Base-by-base conservation (phyloP, 495 filamentous ascomycete species). In the Gamarada debralockiae region DNA sequence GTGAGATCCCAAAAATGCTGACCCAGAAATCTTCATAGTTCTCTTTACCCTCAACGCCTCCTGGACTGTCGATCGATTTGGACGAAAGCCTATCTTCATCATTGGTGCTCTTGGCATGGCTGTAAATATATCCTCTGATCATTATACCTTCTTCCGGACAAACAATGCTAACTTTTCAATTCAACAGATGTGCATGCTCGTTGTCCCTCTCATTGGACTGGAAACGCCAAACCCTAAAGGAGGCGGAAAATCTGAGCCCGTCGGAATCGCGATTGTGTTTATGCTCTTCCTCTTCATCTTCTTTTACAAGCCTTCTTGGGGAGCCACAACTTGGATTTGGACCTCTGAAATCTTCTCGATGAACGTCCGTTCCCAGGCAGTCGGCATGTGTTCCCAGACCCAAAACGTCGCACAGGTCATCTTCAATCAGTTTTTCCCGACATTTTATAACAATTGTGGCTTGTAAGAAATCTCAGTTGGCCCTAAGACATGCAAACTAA, bases 1-100 rank as follows among this genome's bases (percentile, higher is more conserved):
- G n/a, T n/a, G n/a, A n/a, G n/a, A n/a, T n/a, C n/a, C n/a, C n/a
- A n/a, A n/a, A n/a, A n/a, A n/a, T n/a, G n/a, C n/a, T n/a, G n/a
- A n/a, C n/a, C n/a, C n/a, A n/a, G n/a, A n/a, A n/a, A 87, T 90
- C 0, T 84, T 86, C 39, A 85, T 86, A 40, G 85, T 92, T 55
- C 79, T 84, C 57, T 86, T 90, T 41, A 87, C 84, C 7, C 76
- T 86, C 25, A 85, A 84, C 0, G 76, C 84, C 1, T 77, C 86
- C 10, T 71, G 86, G 52, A 86, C 75, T 55, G 80, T 86, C 57
- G 79, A 83, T 62, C 73, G 77, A 34, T 73, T 79, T 14, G 80
- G 79, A 3, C 67, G 79, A 27, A 81, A 80, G 60, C 74, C 74
- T 13, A 68, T 82, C 0, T 64, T 83, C 22, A 75, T 76, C 29